Evolutionary conservation across 768 basidiomycete genomes (phyloP).

Genomic region (Russula compacta): DNA sequence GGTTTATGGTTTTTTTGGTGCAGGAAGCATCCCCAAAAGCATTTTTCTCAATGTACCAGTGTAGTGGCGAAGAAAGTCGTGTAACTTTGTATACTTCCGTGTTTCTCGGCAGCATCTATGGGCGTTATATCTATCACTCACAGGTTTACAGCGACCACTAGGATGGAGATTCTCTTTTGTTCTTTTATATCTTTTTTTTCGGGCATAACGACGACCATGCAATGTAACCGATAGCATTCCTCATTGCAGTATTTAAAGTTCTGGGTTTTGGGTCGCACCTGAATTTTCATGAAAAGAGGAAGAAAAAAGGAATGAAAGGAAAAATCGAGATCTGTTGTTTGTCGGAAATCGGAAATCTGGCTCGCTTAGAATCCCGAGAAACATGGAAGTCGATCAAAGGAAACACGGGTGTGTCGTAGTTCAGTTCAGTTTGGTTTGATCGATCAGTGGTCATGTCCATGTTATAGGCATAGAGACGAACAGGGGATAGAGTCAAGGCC

Average conservation of each 20-base stretch:
- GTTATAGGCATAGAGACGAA: too few species aligned
- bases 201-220: neutral
- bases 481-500: too few species aligned
- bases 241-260: slow-evolving; percentile 4
- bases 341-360: neutral
- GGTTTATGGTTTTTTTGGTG: neutral
- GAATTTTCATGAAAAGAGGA: neutral
- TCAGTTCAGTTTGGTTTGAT: neutral
- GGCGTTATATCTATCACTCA: slow-evolving; percentile 16
- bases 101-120: slow-evolving; percentile 7
- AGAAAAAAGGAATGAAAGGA: neutral
- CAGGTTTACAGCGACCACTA: neutral
- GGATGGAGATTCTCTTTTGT: slow-evolving; percentile 1
- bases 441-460: slow-evolving; percentile 7
- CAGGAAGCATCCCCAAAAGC: neutral
- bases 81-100: slow-evolving; percentile 7
- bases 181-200: neutral
- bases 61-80: slow-evolving; percentile 7
- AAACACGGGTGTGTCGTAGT: neutral
- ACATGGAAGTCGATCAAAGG: too few species aligned
- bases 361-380: too few species aligned
- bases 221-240: slow-evolving; percentile 15
- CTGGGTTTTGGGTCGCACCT: neutral
- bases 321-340: neutral
- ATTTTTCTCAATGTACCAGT: slow-evolving; percentile 7